Base-by-base conservation (phyloP, 495 filamentous ascomycete genomes). In the Platismatia glauca region DNA sequence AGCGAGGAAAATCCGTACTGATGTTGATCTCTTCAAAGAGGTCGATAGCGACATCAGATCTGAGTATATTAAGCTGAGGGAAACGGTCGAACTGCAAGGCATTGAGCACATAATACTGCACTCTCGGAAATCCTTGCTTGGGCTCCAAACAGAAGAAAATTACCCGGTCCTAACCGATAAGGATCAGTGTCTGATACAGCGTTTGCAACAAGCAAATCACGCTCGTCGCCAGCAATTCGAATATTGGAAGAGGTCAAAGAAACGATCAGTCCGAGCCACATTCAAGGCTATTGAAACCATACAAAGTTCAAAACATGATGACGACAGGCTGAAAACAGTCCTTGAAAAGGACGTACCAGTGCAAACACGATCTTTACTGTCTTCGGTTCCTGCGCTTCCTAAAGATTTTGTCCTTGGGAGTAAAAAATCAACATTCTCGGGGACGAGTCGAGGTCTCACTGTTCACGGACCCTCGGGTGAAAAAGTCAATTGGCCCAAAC, bases 171-270 rank as follows among this genome's bases (percentile, higher is more conserved):
- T 59, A n/a, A 29, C 4, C 4, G 0, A 13, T 3, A 43, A 50
- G 35, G 58, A 59, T 35, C 27, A 38, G 3, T 68, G 59, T 61
- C 68, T 71, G 34, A 37, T 69, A 15, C 43, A 38, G 11, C 61
- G 69, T 34, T 52, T 55, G 2, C 67, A 64, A 34, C 62, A 59
- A 46, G 61, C 67, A 8, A 71, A 71, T 48, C 56, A 58, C 20
- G 44, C 64, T 27, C 34, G 70, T 20, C 64, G 67, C 52, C 66
- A 71, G 60, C 68, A 66, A 35, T 69, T 71, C 57, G 55, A 61
- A 35, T 70, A 70, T 46, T 70, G 68, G 68, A 50, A 35, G 48
- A 57, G 37, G 59, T 56, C 39, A 11, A 50, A 48, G 16, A 16
- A 11, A n/a, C 29, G 20, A 37, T 50, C 31, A 1, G 15, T 59